Conservation (phyloP, 345 rosid genomes). For the Barbarea vulgaris region DNA sequence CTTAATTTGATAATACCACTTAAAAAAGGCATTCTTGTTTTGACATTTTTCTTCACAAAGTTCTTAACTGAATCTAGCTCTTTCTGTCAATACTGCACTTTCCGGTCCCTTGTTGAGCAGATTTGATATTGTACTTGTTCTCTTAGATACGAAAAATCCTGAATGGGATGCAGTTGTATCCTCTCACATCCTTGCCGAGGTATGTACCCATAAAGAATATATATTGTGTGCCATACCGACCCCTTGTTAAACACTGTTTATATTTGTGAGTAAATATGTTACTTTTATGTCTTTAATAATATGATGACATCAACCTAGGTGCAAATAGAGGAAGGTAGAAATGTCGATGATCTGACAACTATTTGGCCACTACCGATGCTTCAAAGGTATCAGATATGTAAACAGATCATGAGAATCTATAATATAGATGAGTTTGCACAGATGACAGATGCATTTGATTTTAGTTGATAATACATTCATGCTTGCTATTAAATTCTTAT, state of each 20-base stretch:
- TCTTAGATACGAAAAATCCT: slow-evolving; percentile 93
- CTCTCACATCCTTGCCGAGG: slow-evolving; percentile 95
- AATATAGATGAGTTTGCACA: neutral
- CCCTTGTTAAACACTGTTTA: neutral
- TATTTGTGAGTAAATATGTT: neutral
- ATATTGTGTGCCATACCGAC: neutral
- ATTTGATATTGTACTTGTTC: slow-evolving; percentile 92
- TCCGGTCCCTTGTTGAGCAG: slow-evolving; percentile 96
- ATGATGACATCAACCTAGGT: slow-evolving; percentile 48
- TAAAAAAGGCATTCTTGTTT: neutral
- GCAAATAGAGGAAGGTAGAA: slow-evolving; percentile 43
- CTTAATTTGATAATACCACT: neutral
- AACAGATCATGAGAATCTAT: neutral
- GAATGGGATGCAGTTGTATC: slow-evolving; percentile 99
- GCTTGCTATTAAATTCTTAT: neutral
- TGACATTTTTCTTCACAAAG: neutral
- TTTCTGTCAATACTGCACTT: slow-evolving; percentile 91
- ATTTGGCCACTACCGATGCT: slow-evolving; percentile 79
- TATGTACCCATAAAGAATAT: slow-evolving; percentile 27
- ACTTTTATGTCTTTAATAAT: slow-evolving; percentile 10
- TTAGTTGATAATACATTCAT: neutral
- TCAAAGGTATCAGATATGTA: slow-evolving; percentile 55
- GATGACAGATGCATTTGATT: neutral
- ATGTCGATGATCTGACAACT: slow-evolving; percentile 55
- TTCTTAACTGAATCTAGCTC: slow-evolving; percentile 76